These are phyloP conservation scores for Linnemannia schmuckeri DNA, from an alignment of 192 early-diverging fungal genomes.

Conservation along the genomic window DNA sequence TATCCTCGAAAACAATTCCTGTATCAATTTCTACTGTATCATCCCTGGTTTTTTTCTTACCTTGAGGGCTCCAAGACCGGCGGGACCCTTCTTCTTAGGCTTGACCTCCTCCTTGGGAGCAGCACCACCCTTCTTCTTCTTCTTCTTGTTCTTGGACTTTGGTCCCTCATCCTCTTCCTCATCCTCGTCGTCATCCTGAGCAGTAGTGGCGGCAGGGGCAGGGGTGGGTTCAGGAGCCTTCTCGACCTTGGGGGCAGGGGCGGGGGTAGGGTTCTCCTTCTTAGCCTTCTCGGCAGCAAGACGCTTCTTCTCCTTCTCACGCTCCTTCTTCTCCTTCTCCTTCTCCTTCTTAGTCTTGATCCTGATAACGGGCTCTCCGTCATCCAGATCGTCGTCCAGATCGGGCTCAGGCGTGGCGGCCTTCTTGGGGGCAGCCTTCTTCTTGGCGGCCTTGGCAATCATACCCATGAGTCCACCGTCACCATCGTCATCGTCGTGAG, in stretches of 20 bases:
- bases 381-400: slow-evolving; percentile 57
- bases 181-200: slow-evolving; percentile 55
- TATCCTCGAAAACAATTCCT: neutral
- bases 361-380: slow-evolving; percentile 56
- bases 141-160: slow-evolving; percentile 71
- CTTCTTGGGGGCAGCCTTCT: slow-evolving; percentile 59
- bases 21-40: neutral
- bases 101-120: slow-evolving; percentile 66
- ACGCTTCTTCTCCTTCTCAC: slow-evolving; percentile 70
- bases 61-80: slow-evolving; percentile 66
- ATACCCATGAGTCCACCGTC: slow-evolving; percentile 78
- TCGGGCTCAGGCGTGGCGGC: slow-evolving; percentile 53
- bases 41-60: slow-evolving; percentile 38
- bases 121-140: slow-evolving; percentile 61
- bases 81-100: slow-evolving; percentile 71
- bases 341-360: slow-evolving; percentile 92
- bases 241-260: slow-evolving; percentile 29
- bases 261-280: slow-evolving; percentile 45
- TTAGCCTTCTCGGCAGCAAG: slow-evolving; percentile 65
- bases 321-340: slow-evolving; percentile 86
- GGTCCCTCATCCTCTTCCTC: slow-evolving; percentile 58
- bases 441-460: slow-evolving; percentile 59
- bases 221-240: slow-evolving; percentile 57
- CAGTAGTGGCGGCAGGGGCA: slow-evolving; percentile 35
- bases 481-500: slow-evolving; percentile 69